Base-by-base conservation (phyloP, 1,284 basidiomycete species). In the Cerrena zonata region DNA sequence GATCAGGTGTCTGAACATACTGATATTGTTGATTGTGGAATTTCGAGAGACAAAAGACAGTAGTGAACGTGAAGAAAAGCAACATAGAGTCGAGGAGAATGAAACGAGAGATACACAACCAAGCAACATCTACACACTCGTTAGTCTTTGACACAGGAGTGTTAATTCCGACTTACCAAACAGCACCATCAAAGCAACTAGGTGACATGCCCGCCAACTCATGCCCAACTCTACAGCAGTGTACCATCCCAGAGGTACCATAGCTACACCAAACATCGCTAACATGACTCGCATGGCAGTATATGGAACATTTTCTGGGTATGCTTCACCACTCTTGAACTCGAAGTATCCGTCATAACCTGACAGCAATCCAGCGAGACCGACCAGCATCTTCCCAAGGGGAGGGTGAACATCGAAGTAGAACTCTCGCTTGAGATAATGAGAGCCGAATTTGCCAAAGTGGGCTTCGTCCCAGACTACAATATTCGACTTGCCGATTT, bases 401-500 rank as follows among this genome's bases (percentile, higher is more conserved):
- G 95, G 95, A 2, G 95, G 95, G 65, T 99, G 95, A n/a, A 96
- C 94, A 65, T 93, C 90, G 65, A 93, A 93, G 73, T 95, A 96
- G 74, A 95, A 96, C 64, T 92, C 89, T 63, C 92, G 89, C 67
- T 94, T 93, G 66, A 99, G 77, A 69, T 99, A 99, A 70, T 96
- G 89, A 23, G 92, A 92, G 50, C 92, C 93, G 69, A 96, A 96
- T 71, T 96, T 96, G 61, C 94, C 93, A 69, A 96, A 96, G 69
- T 96, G 93, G n/a, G 93, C 93, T 75, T 98, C 96, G 69, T 99
- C 96, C 95, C 96, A 99, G 52, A 98, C 85, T 68, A 99, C 95
- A 57, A 80, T 69, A 61, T 88, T 80, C 48, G 89, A 80, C 51
- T 84, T 80, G n/a, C 95, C 95, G 53, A 99, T 99, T 57, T 86